Base-by-base conservation (phyloP, 441 rosid species). In the Geranium incanum region DNA sequence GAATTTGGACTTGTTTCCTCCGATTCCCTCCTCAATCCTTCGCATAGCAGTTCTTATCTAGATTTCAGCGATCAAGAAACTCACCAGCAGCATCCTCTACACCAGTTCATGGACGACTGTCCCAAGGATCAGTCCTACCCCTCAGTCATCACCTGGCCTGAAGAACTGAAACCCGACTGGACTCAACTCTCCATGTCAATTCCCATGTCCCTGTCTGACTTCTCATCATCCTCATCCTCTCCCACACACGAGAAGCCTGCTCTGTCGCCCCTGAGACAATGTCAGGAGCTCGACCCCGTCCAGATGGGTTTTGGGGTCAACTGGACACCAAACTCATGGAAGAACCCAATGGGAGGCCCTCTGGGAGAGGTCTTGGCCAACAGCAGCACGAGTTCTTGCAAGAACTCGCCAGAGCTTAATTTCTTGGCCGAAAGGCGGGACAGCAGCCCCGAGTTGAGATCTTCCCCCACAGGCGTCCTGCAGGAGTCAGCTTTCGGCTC, bases 161-260 rank as follows among this genome's bases (percentile, higher is more conserved):
- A 83, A 63, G 89, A 88, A 69, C 52, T 85, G 52, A 84, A 83
- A 67, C 74, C 94, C 0, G 93, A 88, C 68, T 81, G 88, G 87
- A 86, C 95, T 1, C 93, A 84, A 71, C 88, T 90, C 33, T 87
- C 92, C n/a, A 86, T 90, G 87, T 88, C 98, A 19, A 86, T 84
- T 19, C 97, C 97, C 6, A 70, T 84, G 72, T 66, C 75, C 59
- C 45, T 82, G 55, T 70, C 86, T 3, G 89, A 82, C 57, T 82
- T 85, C 77, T 79, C 78, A 8, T 81, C 92, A 18, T 76, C 93
- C 19, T 69, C 88, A 3, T 76, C 85, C 45, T 85, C 83, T 11
- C 86, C 90, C 1, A 68, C 36, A 4, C 80, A 75, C 41, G 86
- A 86, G 63, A 89, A 82, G 69, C 70, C 66, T 11, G 70, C 77